These are phyloP conservation scores for Mycena belliarum DNA, from an alignment of 768 basidiomycete genomes.

Conservation along the genomic window DNA sequence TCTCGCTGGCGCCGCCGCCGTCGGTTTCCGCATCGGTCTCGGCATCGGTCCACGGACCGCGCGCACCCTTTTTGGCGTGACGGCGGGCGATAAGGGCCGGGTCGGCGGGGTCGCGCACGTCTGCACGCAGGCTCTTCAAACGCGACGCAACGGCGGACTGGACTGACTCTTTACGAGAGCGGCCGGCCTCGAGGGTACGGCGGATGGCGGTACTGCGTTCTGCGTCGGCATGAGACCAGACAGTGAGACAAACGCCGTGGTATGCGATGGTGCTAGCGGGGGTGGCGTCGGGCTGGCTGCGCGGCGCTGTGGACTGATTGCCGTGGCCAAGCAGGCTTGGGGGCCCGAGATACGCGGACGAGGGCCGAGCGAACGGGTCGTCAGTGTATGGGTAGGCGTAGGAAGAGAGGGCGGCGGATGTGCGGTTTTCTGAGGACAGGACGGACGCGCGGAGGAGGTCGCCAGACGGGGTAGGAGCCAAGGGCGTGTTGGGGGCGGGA, in stretches of 20 bases:
- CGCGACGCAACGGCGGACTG: slow-evolving; percentile 72
- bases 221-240: slow-evolving; percentile 94
- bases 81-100: slow-evolving; percentile 59
- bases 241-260: slow-evolving; percentile 89
- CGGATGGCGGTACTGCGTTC: slow-evolving; percentile 85
- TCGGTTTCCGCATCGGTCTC: slow-evolving; percentile 84
- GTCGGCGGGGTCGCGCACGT: slow-evolving; percentile 46
- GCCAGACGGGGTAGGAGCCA: slow-evolving; percentile 72
- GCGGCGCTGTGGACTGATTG: slow-evolving; percentile 31
- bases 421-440: slow-evolving; percentile 61
- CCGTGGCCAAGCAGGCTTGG: slow-evolving; percentile 60
- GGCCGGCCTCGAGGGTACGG: slow-evolving; percentile 75
- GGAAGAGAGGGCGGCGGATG: slow-evolving; percentile 61
- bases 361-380: slow-evolving; percentile 78
- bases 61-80: slow-evolving; percentile 55
- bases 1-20: slow-evolving; percentile 76
- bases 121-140: slow-evolving; percentile 63
- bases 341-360: slow-evolving; percentile 80
- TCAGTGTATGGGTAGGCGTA: slow-evolving; percentile 75
- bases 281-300: slow-evolving; percentile 33
- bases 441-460: slow-evolving; percentile 77
- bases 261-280: slow-evolving; percentile 63
- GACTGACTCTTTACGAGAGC: slow-evolving; percentile 77
- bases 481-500: slow-evolving; percentile 72
- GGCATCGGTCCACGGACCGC: slow-evolving; percentile 69